A percentile compares a stretch with the other conserved stretches of the same genome.
These are phyloP conservation scores for Sicyos edulis DNA, from an alignment of 306 rosid genomes.

Conservation along the genomic window DNA sequence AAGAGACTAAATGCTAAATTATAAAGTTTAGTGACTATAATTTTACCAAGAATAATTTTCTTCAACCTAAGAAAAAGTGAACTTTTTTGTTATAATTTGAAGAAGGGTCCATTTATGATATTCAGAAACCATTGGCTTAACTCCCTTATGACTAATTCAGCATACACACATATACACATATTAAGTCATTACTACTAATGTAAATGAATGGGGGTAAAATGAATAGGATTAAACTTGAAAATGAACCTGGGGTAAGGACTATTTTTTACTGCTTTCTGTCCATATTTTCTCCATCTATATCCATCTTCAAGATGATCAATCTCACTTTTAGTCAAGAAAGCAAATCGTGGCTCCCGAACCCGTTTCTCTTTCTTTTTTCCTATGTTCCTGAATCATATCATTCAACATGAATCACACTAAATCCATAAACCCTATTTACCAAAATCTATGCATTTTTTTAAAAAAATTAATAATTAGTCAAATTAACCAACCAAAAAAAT, in stretches of 20 bases:
- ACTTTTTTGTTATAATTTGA: neutral
- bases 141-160: too few relatives aligned
- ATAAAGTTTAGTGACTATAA: too few relatives aligned
- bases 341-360: constrained; percentile 63
- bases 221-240: neutral
- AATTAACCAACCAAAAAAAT: too few relatives aligned
- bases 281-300: constrained; percentile 91
- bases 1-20: too few relatives aligned
- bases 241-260: constrained; percentile 84
- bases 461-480: too few relatives aligned
- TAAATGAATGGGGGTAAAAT: too few relatives aligned
- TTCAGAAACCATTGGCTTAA: neutral
- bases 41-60: too few relatives aligned
- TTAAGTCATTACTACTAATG: neutral
- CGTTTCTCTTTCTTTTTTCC: constrained; percentile 74
- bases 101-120: neutral
- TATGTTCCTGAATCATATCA: constrained; percentile 37
- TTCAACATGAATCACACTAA: too few relatives aligned
- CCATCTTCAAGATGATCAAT: constrained; percentile 93
- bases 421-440: too few relatives aligned
- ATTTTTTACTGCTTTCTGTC: constrained; percentile 91
- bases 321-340: constrained; percentile 89
- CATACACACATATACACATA: neutral
- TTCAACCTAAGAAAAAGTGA: neutral
- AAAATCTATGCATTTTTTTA: too few relatives aligned